Evolutionary conservation across 2,329 filamentous ascomycete species (phyloP).

Genomic region (Microdochium nivale): DNA sequence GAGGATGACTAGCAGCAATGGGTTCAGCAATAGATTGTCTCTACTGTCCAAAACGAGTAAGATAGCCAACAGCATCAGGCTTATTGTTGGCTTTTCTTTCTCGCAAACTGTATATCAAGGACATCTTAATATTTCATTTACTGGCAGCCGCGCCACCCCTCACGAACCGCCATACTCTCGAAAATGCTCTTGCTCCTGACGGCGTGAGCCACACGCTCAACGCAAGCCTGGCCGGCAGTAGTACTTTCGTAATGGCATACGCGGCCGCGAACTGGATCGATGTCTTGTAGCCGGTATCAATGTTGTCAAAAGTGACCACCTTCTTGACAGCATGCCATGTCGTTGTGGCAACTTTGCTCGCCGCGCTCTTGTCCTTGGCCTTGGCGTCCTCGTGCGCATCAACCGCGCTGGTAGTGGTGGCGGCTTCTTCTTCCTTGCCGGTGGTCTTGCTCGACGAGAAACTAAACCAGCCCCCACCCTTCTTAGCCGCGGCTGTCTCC

Average conservation of each 20-base stretch:
- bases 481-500: slow-evolving; percentile 8
- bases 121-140: slow-evolving; percentile 3
- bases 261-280: slow-evolving; percentile 71
- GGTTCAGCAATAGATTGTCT: too few species aligned
- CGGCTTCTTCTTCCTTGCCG: slow-evolving; percentile 28
- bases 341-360: not conserved
- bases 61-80: too few species aligned
- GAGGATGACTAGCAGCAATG: too few species aligned
- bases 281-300: slow-evolving; percentile 37
- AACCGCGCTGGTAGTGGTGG: slow-evolving; percentile 20
- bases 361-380: slow-evolving; percentile 5
- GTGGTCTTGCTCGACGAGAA: slow-evolving; percentile 13
- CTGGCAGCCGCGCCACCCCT: slow-evolving; percentile 2
- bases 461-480: not conserved
- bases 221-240: slow-evolving; percentile 70
- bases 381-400: slow-evolving; percentile 1
- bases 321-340: slow-evolving; percentile 14
- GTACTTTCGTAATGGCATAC: slow-evolving; percentile 80
- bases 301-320: slow-evolving; percentile 16
- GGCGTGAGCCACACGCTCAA: slow-evolving; percentile 83
- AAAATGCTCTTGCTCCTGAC: slow-evolving; percentile 70
- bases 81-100: too few species aligned
- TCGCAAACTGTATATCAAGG: too few species aligned
- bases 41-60: too few species aligned
- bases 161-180: slow-evolving; percentile 27